Evolutionary conservation across 2,329 filamentous ascomycete species (phyloP), one percentile per base, ranked within the genome.

Genomic region (Coniochaeta ligniaria): DNA sequence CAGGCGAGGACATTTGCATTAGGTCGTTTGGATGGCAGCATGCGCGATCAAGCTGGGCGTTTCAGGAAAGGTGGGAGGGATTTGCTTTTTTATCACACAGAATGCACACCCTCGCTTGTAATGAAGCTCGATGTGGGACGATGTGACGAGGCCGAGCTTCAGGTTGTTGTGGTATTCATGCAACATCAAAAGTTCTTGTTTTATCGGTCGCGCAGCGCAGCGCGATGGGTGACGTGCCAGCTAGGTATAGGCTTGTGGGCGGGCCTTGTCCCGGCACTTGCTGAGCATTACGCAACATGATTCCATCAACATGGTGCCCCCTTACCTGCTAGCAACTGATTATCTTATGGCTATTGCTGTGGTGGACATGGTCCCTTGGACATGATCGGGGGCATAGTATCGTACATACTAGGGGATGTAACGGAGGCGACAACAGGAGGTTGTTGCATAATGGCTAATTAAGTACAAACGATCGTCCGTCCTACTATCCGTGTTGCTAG

Each of bases 1-100:
- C 62, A 63, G 65, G 63, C 60, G 63, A 64, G 62, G 52, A 60
- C 60, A 63, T 64, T 64, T 58, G 65, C 62, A 64, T 65, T 57
- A 28, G 54, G 61, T 60, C 62, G 60, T 62, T 63, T 64, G 60
- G 61, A 59, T 56, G 62, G 60, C 55, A 50, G 60, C 59, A 65
- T 60, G 63, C 60, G 61, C 57, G 63, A 28, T 52, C 47, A 52
- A 52, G 65, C 58, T 57, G 59, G 66, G 66, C 65, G 66, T 67
- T 66, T 63, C 50, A 57, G 56, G 59, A 59, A 58, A 58, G 56
- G n/a, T 60, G 59, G 63, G 52, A 58, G 59, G 56, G 41, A 54
- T 61, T 57, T 22, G 41, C 58, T 60, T 61, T 57, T 60, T 60
- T 60, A 59, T 5, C 20, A 52, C 57, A 59, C 55, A 62, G 60